Conservation (phyloP, 2,329 filamentous ascomycete genomes). For the Lasiodiplodia citricola region DNA sequence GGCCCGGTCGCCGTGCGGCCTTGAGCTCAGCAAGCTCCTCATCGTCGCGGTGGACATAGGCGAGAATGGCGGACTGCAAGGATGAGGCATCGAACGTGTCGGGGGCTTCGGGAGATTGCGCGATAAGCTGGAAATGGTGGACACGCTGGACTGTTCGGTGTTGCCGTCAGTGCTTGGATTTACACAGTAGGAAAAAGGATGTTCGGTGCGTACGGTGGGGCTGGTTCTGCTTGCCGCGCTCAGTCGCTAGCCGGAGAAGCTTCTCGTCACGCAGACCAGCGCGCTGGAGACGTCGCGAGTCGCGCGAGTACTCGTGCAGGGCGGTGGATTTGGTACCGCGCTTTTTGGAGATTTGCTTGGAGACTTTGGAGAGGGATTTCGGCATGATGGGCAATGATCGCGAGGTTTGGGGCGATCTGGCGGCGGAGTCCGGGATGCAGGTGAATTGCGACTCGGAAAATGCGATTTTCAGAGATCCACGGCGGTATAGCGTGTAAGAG, state of each 20-base stretch:
- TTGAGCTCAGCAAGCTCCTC: constrained; percentile 71
- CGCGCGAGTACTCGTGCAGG: constrained; percentile 86
- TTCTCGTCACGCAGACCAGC: constrained; percentile 83
- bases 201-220: constrained; percentile 65
- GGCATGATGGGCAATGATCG: constrained; percentile 62
- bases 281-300: constrained; percentile 79
- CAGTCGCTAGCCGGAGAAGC: constrained; percentile 72
- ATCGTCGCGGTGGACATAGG: constrained; percentile 66
- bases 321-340: constrained; percentile 69
- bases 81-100: constrained; percentile 58
- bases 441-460: not conserved
- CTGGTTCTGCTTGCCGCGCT: constrained; percentile 75
- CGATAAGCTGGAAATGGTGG: constrained; percentile 71
- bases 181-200: not conserved
- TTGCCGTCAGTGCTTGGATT: not conserved
- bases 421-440: not conserved
- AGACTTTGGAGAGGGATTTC: constrained; percentile 77
- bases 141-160: constrained; percentile 65
- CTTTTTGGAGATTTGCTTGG: constrained; percentile 91
- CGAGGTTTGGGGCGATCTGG: not conserved
- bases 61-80: constrained; percentile 58
- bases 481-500: not conserved
- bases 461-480: not conserved
- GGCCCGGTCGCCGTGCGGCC: constrained; percentile 74
- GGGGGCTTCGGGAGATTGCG: constrained; percentile 46